A percentile compares a stretch with the other conserved stretches of the same genome.
Evolutionary conservation across 768 basidiomycete species (phyloP).

Genomic region (Rubroboletus pulcherrimus): DNA sequence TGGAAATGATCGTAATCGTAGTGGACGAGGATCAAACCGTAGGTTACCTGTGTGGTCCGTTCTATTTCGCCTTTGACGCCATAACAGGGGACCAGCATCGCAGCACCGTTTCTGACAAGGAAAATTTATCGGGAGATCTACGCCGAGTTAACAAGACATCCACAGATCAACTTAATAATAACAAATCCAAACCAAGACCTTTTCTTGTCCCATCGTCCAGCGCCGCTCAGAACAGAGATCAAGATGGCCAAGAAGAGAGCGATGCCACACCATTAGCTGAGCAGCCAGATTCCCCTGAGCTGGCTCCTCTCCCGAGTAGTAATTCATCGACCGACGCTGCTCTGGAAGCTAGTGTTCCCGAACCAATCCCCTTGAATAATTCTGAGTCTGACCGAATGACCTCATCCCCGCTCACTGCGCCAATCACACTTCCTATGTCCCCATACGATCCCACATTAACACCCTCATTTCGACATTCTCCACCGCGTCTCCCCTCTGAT

Average conservation of each 20-base stretch:
- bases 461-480: conserved; percentile 75
- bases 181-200: conserved; percentile 20
- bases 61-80: conserved; percentile 18
- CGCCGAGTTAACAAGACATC: conserved; percentile 26
- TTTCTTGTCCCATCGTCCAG: conserved; percentile 20
- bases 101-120: conserved; percentile 31
- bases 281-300: conserved; percentile 24
- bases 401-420: conserved; percentile 26
- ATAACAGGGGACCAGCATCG: conserved; percentile 63
- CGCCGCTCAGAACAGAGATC: conserved; percentile 10
- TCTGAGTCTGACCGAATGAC: conserved; percentile 5
- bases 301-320: conserved; percentile 15
- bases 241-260: conserved; percentile 12
- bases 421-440: conserved; percentile 50
- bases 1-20: conserved; percentile 56
- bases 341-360: not conserved
- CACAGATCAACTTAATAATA: conserved; percentile 15
- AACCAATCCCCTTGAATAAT: not conserved
- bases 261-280: conserved; percentile 16
- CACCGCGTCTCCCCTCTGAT: conserved; percentile 68
- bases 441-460: conserved; percentile 75
- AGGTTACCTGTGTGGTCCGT: conserved; percentile 28
- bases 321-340: not conserved
- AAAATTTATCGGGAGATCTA: conserved; percentile 31
- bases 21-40: conserved; percentile 63